Percentiles rank a stretch among this genome's conserved stretches.
These are phyloP conservation scores for Vigna mungo DNA, from an alignment of 306 rosid genomes.

Conservation along the genomic window DNA sequence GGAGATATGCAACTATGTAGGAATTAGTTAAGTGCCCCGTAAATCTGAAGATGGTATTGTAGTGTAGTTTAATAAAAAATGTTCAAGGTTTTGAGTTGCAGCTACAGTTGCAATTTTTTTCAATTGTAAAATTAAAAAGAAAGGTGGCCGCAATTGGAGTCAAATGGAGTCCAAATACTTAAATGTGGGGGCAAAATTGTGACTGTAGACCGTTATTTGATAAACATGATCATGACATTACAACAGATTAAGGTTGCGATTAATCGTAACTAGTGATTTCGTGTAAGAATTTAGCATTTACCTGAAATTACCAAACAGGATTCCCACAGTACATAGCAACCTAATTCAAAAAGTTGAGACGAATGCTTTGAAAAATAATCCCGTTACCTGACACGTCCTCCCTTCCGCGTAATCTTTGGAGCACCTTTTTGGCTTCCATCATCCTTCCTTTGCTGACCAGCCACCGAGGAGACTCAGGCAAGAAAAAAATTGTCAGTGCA, in stretches of 20 bases:
- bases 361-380: constrained; percentile 9
- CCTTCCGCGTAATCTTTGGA: constrained; percentile 71
- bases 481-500: constrained; percentile 66
- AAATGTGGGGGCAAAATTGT: background rate
- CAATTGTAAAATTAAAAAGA: background rate
- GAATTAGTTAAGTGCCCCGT: background rate
- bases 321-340: background rate
- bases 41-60: background rate
- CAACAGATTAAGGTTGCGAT: background rate
- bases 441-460: constrained; percentile 86
- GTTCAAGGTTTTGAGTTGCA: background rate
- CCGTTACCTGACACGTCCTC: constrained; percentile 86
- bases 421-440: constrained; percentile 80
- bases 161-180: background rate
- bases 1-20: background rate
- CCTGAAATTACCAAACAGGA: constrained; percentile 1
- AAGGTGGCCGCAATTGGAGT: background rate
- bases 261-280: constrained; percentile 20
- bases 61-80: constrained; percentile 11
- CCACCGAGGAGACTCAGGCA: constrained; percentile 95
- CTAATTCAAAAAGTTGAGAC: background rate
- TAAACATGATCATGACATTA: background rate
- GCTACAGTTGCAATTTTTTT: background rate
- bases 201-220: background rate
- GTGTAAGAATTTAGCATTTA: constrained; percentile 13